Evolutionary conservation across 495 filamentous ascomycete species (phyloP).

Genomic region (Penicillium pulvis): DNA sequence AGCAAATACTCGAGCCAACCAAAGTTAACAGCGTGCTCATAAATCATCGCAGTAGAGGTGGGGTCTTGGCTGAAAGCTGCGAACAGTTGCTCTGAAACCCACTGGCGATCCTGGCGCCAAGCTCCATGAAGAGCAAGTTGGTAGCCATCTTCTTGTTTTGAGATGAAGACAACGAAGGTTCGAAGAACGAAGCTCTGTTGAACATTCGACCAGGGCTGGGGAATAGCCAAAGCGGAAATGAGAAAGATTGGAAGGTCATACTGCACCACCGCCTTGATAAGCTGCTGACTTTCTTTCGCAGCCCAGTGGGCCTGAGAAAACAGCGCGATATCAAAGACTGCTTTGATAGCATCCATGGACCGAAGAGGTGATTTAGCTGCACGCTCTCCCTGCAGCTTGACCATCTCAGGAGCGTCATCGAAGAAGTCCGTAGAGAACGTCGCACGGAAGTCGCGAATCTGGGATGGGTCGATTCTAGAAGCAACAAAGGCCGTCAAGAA

Average conservation of each 20-base stretch:
- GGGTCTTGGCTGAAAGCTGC: conserved; percentile 78
- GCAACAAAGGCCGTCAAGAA: conserved; percentile 82
- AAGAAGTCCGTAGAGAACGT: conserved; percentile 80
- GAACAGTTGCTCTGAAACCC: conserved; percentile 76
- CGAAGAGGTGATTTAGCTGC: conserved; percentile 85
- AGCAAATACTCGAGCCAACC: conserved; percentile 82
- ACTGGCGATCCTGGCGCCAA: conserved; percentile 83
- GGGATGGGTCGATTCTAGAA: conserved; percentile 76
- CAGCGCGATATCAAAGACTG: conserved; percentile 76
- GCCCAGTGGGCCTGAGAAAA: conserved; percentile 65
- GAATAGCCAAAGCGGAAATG: conserved; percentile 70
- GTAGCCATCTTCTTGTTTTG: conserved; percentile 65
- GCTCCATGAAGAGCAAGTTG: conserved; percentile 85
- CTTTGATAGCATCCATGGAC: conserved; percentile 81
- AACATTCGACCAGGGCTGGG: conserved; percentile 63
- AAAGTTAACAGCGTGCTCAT: conserved; percentile 77
- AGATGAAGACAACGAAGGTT: conserved; percentile 61
- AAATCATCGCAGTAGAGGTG: conserved; percentile 72
- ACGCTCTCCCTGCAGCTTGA: conserved; percentile 69
- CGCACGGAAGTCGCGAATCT: conserved; percentile 75
- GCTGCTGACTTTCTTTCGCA: conserved; percentile 63
- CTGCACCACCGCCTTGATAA: conserved; percentile 53
- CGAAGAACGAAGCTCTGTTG: conserved; percentile 65
- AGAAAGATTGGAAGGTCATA: conserved; percentile 68
- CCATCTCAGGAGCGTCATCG: conserved; percentile 65